Base-by-base conservation (phyloP, 495 filamentous ascomycete genomes). In the Durotheca rogersii region DNA sequence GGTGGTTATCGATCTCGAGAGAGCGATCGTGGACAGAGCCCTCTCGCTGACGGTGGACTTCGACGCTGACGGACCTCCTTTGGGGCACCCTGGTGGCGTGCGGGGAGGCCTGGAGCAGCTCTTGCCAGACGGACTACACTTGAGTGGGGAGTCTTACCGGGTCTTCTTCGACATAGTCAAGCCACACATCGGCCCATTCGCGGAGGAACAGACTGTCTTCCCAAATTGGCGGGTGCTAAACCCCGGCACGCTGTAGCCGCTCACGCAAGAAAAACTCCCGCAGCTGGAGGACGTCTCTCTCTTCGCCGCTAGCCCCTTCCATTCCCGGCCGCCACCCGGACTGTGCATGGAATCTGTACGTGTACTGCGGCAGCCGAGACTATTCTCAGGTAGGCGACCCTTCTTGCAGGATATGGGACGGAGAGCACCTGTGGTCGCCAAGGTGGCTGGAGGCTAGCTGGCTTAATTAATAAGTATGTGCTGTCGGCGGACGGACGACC, bases 1-100 rank as follows among this genome's bases (percentile, higher is more conserved):
- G 5, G 77, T 81, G 1, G 81, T 91, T 3, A 73, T 88, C 12
- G 86, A 96, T 66, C 72, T 95, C 0, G 90, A 86, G 80, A 77
- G 76, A 31, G 79, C 82, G 0, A 76, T 94, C 44, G 85, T 93
- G 80, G 64, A 80, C 12, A 65, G 70, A 27, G 79, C 82, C 18
- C 65, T 69, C 27, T 58, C 51, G 16, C 64, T 65, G 56, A 70
- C 71, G 19, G 66, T 70, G n/a, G 65, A 62, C 12, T 68, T 65
- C 33, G 62, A 76, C 37, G 55, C 66, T 41, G 66, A 59, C 18
- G 69, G 74, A 1, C 60, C 65, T 16, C 58, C 56, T 40, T 61
- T 71, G 17, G 75, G 76, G 7, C 69, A 75, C 47, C 66, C 69
- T 9, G 60, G 65, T 47, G 65, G 69, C n/a, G 59, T 67, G 43